These are phyloP conservation scores for Sporothrix dimorphospora DNA, from an alignment of 2,329 filamentous ascomycete genomes.

Conservation along the genomic window DNA sequence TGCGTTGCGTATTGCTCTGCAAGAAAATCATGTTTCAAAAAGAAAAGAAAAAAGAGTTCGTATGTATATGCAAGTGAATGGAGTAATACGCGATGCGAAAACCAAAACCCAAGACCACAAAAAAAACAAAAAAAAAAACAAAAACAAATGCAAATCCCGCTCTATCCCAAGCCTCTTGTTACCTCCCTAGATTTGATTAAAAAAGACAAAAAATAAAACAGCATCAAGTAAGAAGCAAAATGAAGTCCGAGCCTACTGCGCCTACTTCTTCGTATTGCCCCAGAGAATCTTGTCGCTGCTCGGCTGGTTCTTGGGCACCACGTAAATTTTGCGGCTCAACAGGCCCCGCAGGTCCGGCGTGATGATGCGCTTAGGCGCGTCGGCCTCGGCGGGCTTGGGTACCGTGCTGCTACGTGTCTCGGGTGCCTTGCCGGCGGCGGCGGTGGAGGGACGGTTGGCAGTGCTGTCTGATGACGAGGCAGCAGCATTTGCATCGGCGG, in stretches of 20 bases:
- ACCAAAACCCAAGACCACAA: not conserved
- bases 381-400: not conserved
- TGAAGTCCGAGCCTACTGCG: not conserved
- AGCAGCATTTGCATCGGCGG: not conserved
- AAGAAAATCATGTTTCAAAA: too few species aligned
- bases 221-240: not conserved
- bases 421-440: constrained; percentile 30
- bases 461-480: not conserved
- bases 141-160: constrained; percentile 18
- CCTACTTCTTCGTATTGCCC: constrained; percentile 29
- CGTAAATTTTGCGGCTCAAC: constrained; percentile 53
- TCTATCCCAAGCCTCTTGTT: not conserved
- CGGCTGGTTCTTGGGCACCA: constrained; percentile 31
- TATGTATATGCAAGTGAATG: constrained; percentile 16
- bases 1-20: not conserved
- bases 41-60: not conserved
- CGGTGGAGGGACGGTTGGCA: not conserved
- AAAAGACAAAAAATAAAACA: not conserved
- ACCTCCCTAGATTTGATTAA: not conserved
- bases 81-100: not conserved
- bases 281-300: constrained; percentile 29
- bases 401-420: constrained; percentile 11
- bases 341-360: constrained; percentile 60
- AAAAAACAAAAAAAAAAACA: not conserved
- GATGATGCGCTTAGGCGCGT: constrained; percentile 50